Percentiles rank a stretch among this genome's conserved stretches.
phyloP scores from a whole-genome alignment of 139 green algal species.

The Diplosphaera chodatii region DNA sequence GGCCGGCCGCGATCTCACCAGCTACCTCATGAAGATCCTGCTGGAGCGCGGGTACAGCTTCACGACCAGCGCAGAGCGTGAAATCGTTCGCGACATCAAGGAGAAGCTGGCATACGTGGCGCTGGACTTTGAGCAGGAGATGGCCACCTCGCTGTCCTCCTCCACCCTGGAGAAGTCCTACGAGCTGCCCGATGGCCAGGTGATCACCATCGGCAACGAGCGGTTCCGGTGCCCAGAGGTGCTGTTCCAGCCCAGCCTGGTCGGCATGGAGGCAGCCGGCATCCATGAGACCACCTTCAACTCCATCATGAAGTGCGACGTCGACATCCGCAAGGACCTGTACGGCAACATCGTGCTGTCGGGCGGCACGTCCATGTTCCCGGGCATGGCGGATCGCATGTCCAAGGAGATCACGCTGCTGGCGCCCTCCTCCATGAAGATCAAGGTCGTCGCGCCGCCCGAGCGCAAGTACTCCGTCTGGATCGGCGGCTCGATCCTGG shows the following conservation, averaged over 20 bases:
- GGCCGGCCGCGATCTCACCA: slow-evolving; percentile 92
- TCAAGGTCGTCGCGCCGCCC: slow-evolving; percentile 90
- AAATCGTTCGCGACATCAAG: slow-evolving; percentile 99
- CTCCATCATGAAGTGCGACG: slow-evolving; percentile 98
- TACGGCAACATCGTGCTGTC: slow-evolving; percentile 95
- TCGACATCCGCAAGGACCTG: slow-evolving; percentile 96
- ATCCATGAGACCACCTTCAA: slow-evolving; percentile 97
- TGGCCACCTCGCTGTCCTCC: slow-evolving; percentile 62
- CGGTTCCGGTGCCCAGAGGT: slow-evolving; percentile 96
- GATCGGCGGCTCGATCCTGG: slow-evolving; percentile 97
- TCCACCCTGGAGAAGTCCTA: slow-evolving; percentile 93
- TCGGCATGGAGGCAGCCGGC: slow-evolving; percentile 85
- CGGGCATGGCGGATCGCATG: slow-evolving; percentile 95
- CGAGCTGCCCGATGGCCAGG: slow-evolving; percentile 83
- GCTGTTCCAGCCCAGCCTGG: slow-evolving; percentile 88
- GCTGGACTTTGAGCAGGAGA: slow-evolving; percentile 96
- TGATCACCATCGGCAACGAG: slow-evolving; percentile 92
- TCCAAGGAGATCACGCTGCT: slow-evolving; percentile 92
- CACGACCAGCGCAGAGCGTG: slow-evolving; percentile 93
- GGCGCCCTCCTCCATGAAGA: slow-evolving; percentile 88
- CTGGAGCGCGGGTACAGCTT: slow-evolving; percentile 97
- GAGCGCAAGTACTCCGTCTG: slow-evolving; percentile 96
- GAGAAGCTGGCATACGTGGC: slow-evolving; percentile 98
- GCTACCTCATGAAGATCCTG: slow-evolving; percentile 90
- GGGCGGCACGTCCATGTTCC: slow-evolving; percentile 96